phyloP scores from a whole-genome alignment of 306 rosid species.

The Vigna mungo region DNA sequence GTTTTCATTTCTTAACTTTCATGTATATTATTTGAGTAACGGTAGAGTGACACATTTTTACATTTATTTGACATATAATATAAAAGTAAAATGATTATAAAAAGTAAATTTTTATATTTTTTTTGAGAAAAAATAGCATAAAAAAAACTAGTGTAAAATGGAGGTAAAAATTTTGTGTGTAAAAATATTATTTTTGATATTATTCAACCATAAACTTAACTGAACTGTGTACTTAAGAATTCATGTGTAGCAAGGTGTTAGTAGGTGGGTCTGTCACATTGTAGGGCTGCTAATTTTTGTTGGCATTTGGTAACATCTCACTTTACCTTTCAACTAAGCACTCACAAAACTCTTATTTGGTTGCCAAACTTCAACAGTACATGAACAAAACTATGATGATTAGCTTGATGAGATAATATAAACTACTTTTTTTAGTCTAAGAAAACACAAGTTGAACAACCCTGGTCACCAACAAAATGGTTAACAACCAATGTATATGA shows the following conservation, averaged over 20 bases:
- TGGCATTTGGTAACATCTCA: slow-evolving; percentile 42
- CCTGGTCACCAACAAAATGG: slow-evolving; percentile 44
- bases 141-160: no score
- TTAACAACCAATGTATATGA: slow-evolving; percentile 43
- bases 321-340: slow-evolving; percentile 22
- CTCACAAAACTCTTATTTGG: slow-evolving; percentile 45
- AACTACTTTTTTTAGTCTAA: slow-evolving; percentile 35
- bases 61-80: no score
- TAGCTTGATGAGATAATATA: slow-evolving; percentile 36
- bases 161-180: no score
- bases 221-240: not conserved
- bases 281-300: slow-evolving; percentile 32
- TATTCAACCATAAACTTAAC: not conserved
- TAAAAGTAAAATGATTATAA: no score
- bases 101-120: no score
- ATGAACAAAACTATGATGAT: slow-evolving; percentile 44
- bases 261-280: slow-evolving; percentile 56
- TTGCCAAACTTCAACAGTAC: slow-evolving; percentile 70
- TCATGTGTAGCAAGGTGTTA: slow-evolving; percentile 33
- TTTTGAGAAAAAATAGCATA: no score
- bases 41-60: no score
- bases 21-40: not conserved
- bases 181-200: not conserved
- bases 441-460: slow-evolving; percentile 53
- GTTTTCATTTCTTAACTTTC: not conserved